Evolutionary conservation across 2,329 filamentous ascomycete species (phyloP).

Genomic region (Sporothrix humicola): DNA sequence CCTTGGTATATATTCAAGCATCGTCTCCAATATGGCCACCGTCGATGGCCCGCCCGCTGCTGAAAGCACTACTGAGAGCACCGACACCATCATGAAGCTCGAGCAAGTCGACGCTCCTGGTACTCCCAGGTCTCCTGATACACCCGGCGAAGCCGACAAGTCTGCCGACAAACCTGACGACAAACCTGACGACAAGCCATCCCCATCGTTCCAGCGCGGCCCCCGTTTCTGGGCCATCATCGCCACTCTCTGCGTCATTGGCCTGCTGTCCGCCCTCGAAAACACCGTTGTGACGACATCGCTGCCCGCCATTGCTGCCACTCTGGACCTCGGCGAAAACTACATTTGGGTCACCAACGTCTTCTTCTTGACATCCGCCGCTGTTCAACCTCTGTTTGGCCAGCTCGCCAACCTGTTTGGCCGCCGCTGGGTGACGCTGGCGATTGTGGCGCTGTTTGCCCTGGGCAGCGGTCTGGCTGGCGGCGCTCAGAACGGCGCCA

Average conservation of each 20-base stretch:
- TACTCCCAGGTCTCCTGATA: too few relatives aligned
- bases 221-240: conserved; percentile 35
- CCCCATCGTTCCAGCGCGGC: not conserved
- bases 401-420: conserved; percentile 38
- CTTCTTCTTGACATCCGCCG: conserved; percentile 25
- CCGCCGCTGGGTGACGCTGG: conserved; percentile 64
- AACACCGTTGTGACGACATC: conserved; percentile 37
- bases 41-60: not conserved
- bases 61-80: not conserved
- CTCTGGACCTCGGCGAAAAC: not conserved
- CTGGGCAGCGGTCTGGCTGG: conserved; percentile 42
- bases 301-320: not conserved
- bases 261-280: conserved; percentile 37
- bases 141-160: not conserved
- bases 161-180: not conserved
- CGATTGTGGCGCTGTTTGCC: conserved; percentile 51
- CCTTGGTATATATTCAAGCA: not conserved
- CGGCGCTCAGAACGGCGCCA: conserved; percentile 40
- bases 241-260: conserved; percentile 24
- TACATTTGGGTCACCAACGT: conserved; percentile 15
- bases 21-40: not conserved
- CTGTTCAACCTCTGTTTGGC: conserved; percentile 68
- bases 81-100: conserved; percentile 6
- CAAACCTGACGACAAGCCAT: not conserved
- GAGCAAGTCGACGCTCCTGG: not conserved